A percentile compares a stretch with the other conserved stretches of the same genome.
These are phyloP conservation scores for Rutstroemia sp. DNA, from an alignment of 2,329 filamentous ascomycete species.

Conservation along the genomic window DNA sequence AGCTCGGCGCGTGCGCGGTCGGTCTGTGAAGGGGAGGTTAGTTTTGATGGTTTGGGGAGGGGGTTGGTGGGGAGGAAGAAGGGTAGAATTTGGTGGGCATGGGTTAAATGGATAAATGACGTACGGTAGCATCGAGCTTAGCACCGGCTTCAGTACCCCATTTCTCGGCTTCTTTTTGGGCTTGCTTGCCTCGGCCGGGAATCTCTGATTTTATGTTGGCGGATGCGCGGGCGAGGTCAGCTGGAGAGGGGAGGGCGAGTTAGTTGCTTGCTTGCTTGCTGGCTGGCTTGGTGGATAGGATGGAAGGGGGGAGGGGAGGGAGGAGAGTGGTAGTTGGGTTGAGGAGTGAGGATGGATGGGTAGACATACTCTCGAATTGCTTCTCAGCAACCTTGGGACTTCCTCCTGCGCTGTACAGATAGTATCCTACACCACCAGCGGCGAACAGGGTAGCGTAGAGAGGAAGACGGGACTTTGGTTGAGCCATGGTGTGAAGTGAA, in stretches of 20 bases:
- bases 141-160: conserved; percentile 54
- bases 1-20: conserved; percentile 57
- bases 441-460: conserved; percentile 52
- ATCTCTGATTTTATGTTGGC: conserved; percentile 59
- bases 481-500: conserved; percentile 23
- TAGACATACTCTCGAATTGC: conserved; percentile 68
- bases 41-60: background rate
- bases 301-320: background rate
- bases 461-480: conserved; percentile 32
- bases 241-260: conserved; percentile 37
- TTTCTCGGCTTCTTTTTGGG: conserved; percentile 57
- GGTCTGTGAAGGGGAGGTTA: conserved; percentile 37
- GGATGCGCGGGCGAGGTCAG: conserved; percentile 65
- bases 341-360: background rate
- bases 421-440: conserved; percentile 71
- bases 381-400: conserved; percentile 76
- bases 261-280: background rate
- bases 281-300: conserved; percentile 5
- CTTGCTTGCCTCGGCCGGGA: conserved; percentile 53
- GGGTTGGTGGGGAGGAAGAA: background rate
- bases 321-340: background rate
- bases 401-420: conserved; percentile 83
- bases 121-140: conserved; percentile 63
- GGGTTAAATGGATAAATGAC: conserved; percentile 27
- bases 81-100: background rate